Conservation (phyloP, 2,329 filamentous ascomycete genomes). For the Grosmannia serpens region DNA sequence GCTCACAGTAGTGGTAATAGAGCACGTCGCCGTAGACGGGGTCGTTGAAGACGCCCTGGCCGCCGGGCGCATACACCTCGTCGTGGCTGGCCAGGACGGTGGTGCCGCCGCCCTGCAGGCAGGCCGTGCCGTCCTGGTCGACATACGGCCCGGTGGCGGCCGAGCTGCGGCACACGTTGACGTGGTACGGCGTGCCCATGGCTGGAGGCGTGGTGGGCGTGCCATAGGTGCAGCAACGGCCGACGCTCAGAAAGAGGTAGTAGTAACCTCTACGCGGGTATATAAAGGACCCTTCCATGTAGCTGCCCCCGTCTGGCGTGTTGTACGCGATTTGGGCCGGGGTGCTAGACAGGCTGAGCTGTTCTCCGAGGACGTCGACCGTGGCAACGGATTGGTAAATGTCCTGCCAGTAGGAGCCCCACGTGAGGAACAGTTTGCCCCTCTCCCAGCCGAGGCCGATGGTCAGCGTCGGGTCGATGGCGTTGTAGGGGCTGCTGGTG, state of each 20-base stretch:
- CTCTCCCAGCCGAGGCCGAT: conserved; percentile 24
- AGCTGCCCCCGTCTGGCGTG: conserved; percentile 9
- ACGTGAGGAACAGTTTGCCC: conserved; percentile 25
- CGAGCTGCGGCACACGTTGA: conserved; percentile 50
- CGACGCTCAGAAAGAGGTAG: conserved; percentile 54
- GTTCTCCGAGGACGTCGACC: conserved; percentile 23
- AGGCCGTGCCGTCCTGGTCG: conserved; percentile 41
- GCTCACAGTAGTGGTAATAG: conserved; percentile 48
- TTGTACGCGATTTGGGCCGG: conserved; percentile 7
- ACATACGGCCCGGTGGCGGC: conserved; percentile 42
- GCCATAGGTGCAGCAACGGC: conserved; percentile 18
- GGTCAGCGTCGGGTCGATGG: conserved; percentile 48
- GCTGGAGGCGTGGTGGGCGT: background rate
- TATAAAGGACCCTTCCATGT: conserved; percentile 45
- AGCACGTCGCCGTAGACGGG: conserved; percentile 32
- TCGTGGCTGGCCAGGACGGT: conserved; percentile 45
- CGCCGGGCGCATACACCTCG: conserved; percentile 49
- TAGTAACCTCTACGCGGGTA: conserved; percentile 45
- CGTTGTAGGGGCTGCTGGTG: conserved; percentile 33
- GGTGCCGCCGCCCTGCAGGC: conserved; percentile 44
- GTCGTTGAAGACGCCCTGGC: conserved; percentile 47
- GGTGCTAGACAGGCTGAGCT: background rate
- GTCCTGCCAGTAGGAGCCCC: conserved; percentile 50
- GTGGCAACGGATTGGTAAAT: conserved; percentile 42
- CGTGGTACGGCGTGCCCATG: conserved; percentile 44